Percentiles rank a stretch among this genome's conserved stretches.
These are phyloP conservation scores for Amylocarpus encephaloides DNA, from an alignment of 2,329 filamentous ascomycete species.

Conservation along the genomic window DNA sequence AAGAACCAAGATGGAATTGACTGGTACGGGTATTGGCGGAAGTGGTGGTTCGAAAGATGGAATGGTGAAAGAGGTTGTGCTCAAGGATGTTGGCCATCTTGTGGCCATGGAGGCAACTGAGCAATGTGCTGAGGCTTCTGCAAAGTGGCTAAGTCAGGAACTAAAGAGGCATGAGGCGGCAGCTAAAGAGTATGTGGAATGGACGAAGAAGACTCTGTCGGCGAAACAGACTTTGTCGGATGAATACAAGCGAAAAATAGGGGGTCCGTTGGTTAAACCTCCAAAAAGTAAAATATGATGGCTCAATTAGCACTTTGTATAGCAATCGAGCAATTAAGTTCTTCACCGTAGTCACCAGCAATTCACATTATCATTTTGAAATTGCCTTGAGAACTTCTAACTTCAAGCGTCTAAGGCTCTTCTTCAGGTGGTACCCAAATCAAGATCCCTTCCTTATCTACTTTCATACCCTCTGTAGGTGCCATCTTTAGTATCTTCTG, in stretches of 20 bases:
- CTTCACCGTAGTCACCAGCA: not conserved
- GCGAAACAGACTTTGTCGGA: slow-evolving; percentile 53
- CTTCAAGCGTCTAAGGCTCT: slow-evolving; percentile 10
- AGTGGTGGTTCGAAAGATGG: slow-evolving; percentile 59
- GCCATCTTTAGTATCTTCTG: slow-evolving; percentile 81
- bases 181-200: slow-evolving; percentile 47
- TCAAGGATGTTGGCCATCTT: slow-evolving; percentile 67
- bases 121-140: slow-evolving; percentile 56
- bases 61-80: slow-evolving; percentile 57
- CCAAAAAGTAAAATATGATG: slow-evolving; percentile 13
- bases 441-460: slow-evolving; percentile 56
- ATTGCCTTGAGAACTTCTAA: not conserved
- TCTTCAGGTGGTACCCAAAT: slow-evolving; percentile 51
- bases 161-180: slow-evolving; percentile 50
- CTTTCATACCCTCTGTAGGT: slow-evolving; percentile 65
- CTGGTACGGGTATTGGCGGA: slow-evolving; percentile 60
- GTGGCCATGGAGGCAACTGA: slow-evolving; percentile 74
- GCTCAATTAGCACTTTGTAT: slow-evolving; percentile 2
- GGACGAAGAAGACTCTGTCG: slow-evolving; percentile 45
- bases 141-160: slow-evolving; percentile 51
- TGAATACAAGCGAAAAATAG: slow-evolving; percentile 40
- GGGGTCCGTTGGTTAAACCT: slow-evolving; percentile 12
- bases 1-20: slow-evolving; percentile 55
- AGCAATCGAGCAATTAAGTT: slow-evolving; percentile 1
- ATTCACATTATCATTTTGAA: too few species aligned